Evolutionary conservation across 2,329 filamentous ascomycete species (phyloP).

Genomic region (Botryotinia globosa): DNA sequence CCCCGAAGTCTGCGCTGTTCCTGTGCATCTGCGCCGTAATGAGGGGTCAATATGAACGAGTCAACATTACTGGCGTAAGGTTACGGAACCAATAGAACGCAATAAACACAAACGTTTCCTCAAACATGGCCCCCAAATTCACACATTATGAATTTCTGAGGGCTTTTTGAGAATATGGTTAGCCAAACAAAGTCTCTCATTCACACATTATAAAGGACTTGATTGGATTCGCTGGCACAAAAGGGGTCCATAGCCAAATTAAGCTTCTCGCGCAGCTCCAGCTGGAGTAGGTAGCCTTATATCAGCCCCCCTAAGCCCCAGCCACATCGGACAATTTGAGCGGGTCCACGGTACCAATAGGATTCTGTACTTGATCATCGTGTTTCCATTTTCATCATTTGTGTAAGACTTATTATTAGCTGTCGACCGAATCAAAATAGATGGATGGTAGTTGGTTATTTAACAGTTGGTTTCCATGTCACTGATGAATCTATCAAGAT

Average conservation of each 20-base stretch:
- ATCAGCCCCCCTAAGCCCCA: constrained; percentile 11
- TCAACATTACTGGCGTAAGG: not conserved
- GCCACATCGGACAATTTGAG: not conserved
- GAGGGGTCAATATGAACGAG: not conserved
- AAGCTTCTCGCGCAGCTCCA: constrained; percentile 14
- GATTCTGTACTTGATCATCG: not conserved
- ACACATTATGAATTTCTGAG: not conserved
- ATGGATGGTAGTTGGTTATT: not conserved
- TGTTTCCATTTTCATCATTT: not conserved
- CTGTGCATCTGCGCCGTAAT: not conserved
- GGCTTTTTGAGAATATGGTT: not conserved
- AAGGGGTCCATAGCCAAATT: not conserved
- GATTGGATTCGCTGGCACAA: not conserved
- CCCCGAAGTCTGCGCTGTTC: not conserved
- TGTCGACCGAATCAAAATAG: not conserved
- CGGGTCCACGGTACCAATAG: too few species aligned
- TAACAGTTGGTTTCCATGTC: not conserved
- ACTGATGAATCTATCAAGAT: not conserved
- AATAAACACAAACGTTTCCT: not conserved
- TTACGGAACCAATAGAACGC: not conserved
- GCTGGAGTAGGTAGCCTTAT: constrained; percentile 7
- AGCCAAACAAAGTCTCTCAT: not conserved
- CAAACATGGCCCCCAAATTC: not conserved
- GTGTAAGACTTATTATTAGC: too few species aligned
- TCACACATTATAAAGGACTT: not conserved